phyloP scores from a whole-genome alignment of 495 filamentous ascomycete genomes.

The Penicillium cataractarum region DNA sequence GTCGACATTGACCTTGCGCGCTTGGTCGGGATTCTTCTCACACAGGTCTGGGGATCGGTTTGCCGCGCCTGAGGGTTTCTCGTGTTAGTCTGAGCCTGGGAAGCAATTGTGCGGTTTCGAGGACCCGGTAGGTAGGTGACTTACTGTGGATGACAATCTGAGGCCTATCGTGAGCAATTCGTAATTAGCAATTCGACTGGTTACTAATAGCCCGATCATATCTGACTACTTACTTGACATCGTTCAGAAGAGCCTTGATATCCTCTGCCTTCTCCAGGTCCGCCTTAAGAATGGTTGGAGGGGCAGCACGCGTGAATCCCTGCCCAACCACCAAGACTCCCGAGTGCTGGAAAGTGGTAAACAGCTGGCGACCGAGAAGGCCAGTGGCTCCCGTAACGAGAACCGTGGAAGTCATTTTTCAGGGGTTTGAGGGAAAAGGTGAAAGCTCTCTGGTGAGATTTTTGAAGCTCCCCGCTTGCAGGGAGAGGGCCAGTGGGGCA shows the following conservation, averaged over 20 bases:
- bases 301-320: slow-evolving; percentile 72
- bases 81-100: slow-evolving; percentile 18
- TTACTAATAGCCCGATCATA: too few relatives aligned
- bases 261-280: slow-evolving; percentile 66
- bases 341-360: slow-evolving; percentile 69
- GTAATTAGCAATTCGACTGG: not conserved
- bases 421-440: not conserved
- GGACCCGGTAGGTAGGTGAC: slow-evolving; percentile 21
- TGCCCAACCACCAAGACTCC: slow-evolving; percentile 84
- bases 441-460: slow-evolving; percentile 9
- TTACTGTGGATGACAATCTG: slow-evolving; percentile 83
- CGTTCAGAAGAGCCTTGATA: slow-evolving; percentile 64
- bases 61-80: slow-evolving; percentile 67
- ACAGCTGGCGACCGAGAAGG: slow-evolving; percentile 78
- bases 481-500: slow-evolving; percentile 16
- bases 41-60: slow-evolving; percentile 88
- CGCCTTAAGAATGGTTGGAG: slow-evolving; percentile 73
- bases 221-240: slow-evolving; percentile 44
- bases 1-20: slow-evolving; percentile 74
- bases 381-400: slow-evolving; percentile 88
- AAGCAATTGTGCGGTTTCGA: not conserved
- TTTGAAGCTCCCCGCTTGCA: slow-evolving; percentile 3
- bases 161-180: slow-evolving; percentile 55
- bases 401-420: slow-evolving; percentile 60
- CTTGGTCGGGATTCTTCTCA: slow-evolving; percentile 75